Conservation (phyloP, 768 basidiomycete genomes). For the Tylopilus balloui region DNA sequence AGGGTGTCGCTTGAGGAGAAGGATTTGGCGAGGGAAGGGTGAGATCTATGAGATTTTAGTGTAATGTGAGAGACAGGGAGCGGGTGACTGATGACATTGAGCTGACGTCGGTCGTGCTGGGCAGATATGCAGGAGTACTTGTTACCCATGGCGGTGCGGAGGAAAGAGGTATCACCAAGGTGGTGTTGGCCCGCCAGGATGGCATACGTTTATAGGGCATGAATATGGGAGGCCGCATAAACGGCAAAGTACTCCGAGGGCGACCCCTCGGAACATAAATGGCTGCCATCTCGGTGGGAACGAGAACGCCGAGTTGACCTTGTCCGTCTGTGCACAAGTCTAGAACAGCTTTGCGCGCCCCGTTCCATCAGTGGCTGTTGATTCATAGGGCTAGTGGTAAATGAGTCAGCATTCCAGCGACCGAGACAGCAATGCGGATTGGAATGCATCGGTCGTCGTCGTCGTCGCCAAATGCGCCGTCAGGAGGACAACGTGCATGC, state of each 20-base stretch:
- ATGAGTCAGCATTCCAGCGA: conserved; percentile 1
- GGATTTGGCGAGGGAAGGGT: no score
- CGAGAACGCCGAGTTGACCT: neutral
- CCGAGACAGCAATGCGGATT: neutral
- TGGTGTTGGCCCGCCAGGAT: neutral
- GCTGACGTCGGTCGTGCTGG: conserved; percentile 1
- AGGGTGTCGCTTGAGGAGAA: no score
- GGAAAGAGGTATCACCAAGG: neutral
- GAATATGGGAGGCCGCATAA: neutral
- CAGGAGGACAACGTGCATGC: no score
- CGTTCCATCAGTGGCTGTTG: conserved; percentile 9
- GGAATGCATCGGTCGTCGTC: neutral
- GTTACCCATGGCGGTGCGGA: conserved; percentile 28
- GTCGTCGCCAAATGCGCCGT: no score
- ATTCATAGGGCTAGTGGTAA: neutral
- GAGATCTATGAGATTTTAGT: no score
- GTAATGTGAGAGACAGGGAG: no score
- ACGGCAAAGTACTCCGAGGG: neutral
- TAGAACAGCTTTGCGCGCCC: conserved; percentile 1
- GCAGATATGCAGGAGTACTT: conserved; percentile 21
- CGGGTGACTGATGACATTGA: no score
- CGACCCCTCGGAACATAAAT: neutral
- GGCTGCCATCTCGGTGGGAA: neutral
- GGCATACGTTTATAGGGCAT: conserved; percentile 17
- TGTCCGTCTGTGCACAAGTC: neutral